Evolutionary conservation across 345 rosid genomes (phyloP).

Genomic region (Murraya koenigii): DNA sequence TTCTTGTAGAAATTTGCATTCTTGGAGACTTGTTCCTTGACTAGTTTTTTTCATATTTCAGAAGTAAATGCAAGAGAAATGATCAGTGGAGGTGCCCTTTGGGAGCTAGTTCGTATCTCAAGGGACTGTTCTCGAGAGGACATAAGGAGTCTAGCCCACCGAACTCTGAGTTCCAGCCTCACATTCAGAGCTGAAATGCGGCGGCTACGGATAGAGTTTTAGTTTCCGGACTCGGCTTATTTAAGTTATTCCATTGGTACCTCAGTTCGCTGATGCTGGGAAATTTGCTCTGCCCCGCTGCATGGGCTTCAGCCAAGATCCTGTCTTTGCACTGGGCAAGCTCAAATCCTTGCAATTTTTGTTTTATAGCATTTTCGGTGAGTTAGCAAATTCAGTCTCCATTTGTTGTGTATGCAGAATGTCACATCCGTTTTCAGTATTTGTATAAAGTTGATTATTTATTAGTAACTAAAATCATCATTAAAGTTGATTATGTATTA

Average conservation of each 20-base stretch:
- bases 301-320: neutral
- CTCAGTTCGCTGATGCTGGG: neutral
- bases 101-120: slow-evolving; percentile 94
- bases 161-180: slow-evolving; percentile 66
- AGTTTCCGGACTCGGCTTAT: slow-evolving; percentile 19
- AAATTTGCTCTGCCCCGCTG: neutral
- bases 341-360: slow-evolving; percentile 7
- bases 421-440: neutral
- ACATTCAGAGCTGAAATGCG: slow-evolving; percentile 65
- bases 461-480: neutral
- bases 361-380: neutral
- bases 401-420: neutral
- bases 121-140: slow-evolving; percentile 93
- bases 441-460: neutral
- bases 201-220: slow-evolving; percentile 61
- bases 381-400: neutral
- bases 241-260: neutral
- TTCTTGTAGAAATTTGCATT: neutral
- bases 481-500: neutral
- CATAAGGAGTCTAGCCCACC: slow-evolving; percentile 80
- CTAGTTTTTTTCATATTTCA: slow-evolving; percentile 26
- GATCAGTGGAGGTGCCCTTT: slow-evolving; percentile 88
- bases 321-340: neutral
- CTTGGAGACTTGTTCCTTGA: neutral
- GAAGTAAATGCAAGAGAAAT: slow-evolving; percentile 94